Conservation (phyloP, 768 basidiomycete species). For the Russula emetica region DNA sequence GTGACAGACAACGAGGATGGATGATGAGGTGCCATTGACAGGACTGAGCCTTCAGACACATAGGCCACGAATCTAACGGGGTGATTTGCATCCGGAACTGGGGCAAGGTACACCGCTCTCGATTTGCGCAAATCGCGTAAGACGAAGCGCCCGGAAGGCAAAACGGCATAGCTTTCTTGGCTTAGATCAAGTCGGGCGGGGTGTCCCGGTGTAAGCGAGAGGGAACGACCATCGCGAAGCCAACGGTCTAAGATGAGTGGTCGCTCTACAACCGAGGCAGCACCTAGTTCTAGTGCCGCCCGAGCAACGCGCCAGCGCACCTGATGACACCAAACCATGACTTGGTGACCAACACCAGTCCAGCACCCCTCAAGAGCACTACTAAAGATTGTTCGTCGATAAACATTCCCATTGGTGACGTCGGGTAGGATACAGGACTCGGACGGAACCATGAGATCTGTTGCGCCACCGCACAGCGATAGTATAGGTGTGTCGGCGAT, state of each 20-base stretch:
- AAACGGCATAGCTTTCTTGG: slow-evolving; percentile 33
- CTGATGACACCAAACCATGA: slow-evolving; percentile 99
- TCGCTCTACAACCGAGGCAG: slow-evolving; percentile 33
- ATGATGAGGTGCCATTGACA: slow-evolving; percentile 48
- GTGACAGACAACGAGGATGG: slow-evolving; percentile 44
- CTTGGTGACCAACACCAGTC: slow-evolving; percentile 93
- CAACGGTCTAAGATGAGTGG: slow-evolving; percentile 53
- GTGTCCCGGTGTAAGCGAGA: slow-evolving; percentile 34
- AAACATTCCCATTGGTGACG: slow-evolving; percentile 31
- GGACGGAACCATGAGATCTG: slow-evolving; percentile 88
- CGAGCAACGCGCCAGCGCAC: slow-evolving; percentile 86
- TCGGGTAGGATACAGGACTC: slow-evolving; percentile 72
- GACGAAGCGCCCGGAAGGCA: slow-evolving; percentile 40
- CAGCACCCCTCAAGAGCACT: slow-evolving; percentile 86
- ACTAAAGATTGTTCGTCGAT: slow-evolving; percentile 70
- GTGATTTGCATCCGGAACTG: slow-evolving; percentile 34
- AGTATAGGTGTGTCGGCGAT: slow-evolving; percentile 60
- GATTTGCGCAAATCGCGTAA: slow-evolving; percentile 43
- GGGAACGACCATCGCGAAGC: slow-evolving; percentile 58
- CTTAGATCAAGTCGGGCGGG: slow-evolving; percentile 9
- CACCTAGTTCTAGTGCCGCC: slow-evolving; percentile 64
- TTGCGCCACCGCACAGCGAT: slow-evolving; percentile 87
- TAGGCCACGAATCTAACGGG: slow-evolving; percentile 47
- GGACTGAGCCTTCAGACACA: slow-evolving; percentile 56
- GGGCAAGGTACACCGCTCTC: slow-evolving; percentile 49